Evolutionary conservation across 345 rosid species (phyloP), one percentile per base, ranked within the genome.

Genomic region (Jatropha curcas): DNA sequence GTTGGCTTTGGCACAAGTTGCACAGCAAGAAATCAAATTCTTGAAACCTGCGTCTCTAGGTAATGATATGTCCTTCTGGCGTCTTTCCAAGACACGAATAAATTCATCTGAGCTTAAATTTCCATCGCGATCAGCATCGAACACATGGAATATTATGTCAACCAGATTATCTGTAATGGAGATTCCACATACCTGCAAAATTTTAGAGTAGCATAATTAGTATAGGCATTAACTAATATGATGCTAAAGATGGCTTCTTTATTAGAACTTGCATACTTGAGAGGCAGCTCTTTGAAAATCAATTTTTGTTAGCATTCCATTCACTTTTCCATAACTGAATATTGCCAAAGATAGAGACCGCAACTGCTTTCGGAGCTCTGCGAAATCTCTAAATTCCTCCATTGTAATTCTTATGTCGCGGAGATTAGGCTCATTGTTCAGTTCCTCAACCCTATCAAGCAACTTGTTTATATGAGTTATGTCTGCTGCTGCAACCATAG

Each of bases 231-330:
- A n/a, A n/a, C n/a, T n/a, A 30, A 8, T 1, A 2, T 34, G 37
- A 51, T 34, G 1, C 4, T 28, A 34, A 72, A 48, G 27, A 30
- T 46, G 43, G n/a, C n/a, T 1, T 39, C 31, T 14, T 16, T 48
- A 1, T 48, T 30, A 22, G 27, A 7, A 24, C n/a, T n/a, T 31
- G 11, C 34, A 12, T 67, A 72, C 81, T 56, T 68, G 76, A 10
- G 77, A 78, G 68, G 81, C 63, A 28, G 81, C 81, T 72, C 81
- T 61, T 43, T 68, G 77, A 51, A 78, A 68, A 45, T 78, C 81
- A 17, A 27, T 41, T 63, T 68, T 78, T 31, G 81, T 53, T 16
- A 73, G 27, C 10, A 27, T 53, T 52, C 81, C 81, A 24, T 78
- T 78, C n/a, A 67, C 60, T 61, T 73, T 53, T 45, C 81, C 81